phyloP scores from a whole-genome alignment of 2,329 filamentous ascomycete species.

The Phyllosticta citrichinensis region DNA sequence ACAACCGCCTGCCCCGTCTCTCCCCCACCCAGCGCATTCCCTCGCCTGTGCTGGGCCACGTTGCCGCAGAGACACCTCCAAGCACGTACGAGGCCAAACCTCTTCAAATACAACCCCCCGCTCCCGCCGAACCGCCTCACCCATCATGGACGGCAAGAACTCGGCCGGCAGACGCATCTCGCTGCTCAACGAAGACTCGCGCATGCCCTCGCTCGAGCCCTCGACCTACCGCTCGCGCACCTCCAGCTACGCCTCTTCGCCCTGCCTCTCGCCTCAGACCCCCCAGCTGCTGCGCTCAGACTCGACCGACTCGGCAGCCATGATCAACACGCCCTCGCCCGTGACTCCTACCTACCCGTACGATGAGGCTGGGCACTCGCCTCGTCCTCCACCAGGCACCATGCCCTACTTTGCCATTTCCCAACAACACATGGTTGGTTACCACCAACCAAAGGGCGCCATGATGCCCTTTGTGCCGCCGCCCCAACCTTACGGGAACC shows the following conservation, averaged over 20 bases:
- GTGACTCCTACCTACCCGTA: conserved; percentile 34
- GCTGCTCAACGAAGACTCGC: conserved; percentile 38
- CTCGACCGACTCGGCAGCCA: conserved; percentile 35
- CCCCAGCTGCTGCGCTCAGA: conserved; percentile 37
- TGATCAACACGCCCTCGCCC: conserved; percentile 36
- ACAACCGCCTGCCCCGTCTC: background rate
- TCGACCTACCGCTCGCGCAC: conserved; percentile 28
- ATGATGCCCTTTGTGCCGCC: conserved; percentile 9
- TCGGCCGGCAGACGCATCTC: conserved; percentile 40
- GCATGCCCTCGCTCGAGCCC: conserved; percentile 26
- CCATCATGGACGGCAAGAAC: conserved; percentile 41
- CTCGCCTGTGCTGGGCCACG: background rate
- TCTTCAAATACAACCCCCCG: background rate
- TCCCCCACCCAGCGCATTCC: background rate
- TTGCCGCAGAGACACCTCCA: conserved; percentile 3
- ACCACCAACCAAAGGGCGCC: background rate
- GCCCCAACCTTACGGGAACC: conserved; percentile 5
- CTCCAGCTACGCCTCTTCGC: conserved; percentile 37
- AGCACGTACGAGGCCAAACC: background rate
- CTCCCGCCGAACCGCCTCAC: background rate
- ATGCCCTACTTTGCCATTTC: conserved; percentile 9
- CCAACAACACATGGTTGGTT: background rate
- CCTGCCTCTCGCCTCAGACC: conserved; percentile 36
- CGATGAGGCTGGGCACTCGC: conserved; percentile 4
- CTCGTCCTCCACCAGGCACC: background rate